Evolutionary conservation across 2,329 filamentous ascomycete genomes (phyloP).

Genomic region (Botrytis paeoniae): DNA sequence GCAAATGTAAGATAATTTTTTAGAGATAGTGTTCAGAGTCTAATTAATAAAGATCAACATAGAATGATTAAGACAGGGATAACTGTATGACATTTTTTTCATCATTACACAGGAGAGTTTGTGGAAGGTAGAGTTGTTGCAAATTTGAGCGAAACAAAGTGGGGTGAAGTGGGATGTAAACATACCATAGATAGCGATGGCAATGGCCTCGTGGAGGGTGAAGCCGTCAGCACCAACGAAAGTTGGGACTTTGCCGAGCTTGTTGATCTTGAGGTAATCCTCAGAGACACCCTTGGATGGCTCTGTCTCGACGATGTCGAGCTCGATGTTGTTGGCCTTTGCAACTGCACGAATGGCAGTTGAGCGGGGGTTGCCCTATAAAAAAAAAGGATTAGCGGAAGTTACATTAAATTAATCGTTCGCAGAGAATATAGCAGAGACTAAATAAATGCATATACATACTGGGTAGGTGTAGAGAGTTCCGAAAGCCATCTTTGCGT

Average conservation of each 20-base stretch:
- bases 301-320: conserved; percentile 77
- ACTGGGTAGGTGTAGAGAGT: conserved; percentile 91
- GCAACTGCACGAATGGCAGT: conserved; percentile 87
- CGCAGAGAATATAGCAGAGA: background rate
- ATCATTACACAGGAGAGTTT: conserved; percentile 34
- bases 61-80: conserved; percentile 93
- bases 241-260: conserved; percentile 86
- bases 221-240: conserved; percentile 93
- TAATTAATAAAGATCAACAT: conserved; percentile 79
- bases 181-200: conserved; percentile 97
- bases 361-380: conserved; percentile 83
- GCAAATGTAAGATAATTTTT: conserved; percentile 20
- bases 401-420: background rate
- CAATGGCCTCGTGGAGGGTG: conserved; percentile 82
- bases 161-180: conserved; percentile 37
- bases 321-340: conserved; percentile 93
- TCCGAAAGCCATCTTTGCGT: conserved; percentile 78
- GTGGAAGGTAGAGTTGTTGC: conserved; percentile 18
- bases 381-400: conserved; percentile 25
- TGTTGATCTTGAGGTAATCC: conserved; percentile 83
- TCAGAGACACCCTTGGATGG: conserved; percentile 60
- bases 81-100: conserved; percentile 73
- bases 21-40: conserved; percentile 64
- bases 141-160: conserved; percentile 12
- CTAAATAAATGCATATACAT: conserved; percentile 35